A percentile compares a stretch with the other conserved stretches of the same genome.
Conservation (phyloP, 192 early-diverging fungal genomes). For the Rhizophagus clarus region DNA sequence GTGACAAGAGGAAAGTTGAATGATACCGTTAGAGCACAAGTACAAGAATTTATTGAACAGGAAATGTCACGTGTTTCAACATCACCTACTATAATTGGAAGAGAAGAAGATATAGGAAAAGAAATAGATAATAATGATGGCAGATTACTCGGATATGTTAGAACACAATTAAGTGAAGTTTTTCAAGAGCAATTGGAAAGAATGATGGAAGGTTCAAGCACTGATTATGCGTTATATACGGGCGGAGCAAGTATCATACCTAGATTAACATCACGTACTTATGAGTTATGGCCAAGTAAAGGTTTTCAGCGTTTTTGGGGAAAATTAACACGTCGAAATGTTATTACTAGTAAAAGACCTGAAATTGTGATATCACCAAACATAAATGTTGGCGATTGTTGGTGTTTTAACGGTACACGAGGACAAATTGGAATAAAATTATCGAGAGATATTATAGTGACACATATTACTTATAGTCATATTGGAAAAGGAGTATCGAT, state of each 20-base stretch:
- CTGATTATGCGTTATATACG: conserved; percentile 17
- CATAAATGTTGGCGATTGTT: conserved; percentile 21
- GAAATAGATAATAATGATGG: background rate
- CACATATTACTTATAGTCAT: conserved; percentile 6
- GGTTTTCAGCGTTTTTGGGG: background rate
- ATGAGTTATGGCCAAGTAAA: conserved; percentile 17
- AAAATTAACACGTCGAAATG: background rate
- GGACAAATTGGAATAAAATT: conserved; percentile 22
- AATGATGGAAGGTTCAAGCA: conserved; percentile 11
- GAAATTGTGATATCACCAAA: background rate
- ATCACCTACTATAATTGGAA: background rate
- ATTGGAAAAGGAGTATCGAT: conserved; percentile 2
- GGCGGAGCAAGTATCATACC: conserved; percentile 8
- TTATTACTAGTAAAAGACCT: background rate
- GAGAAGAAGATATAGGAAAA: background rate
- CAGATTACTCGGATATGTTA: conserved; percentile 1
- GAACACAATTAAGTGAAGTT: conserved; percentile 11
- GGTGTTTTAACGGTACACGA: conserved; percentile 18
- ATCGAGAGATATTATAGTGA: background rate
- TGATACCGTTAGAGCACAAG: conserved; percentile 4
- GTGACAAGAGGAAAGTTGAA: background rate
- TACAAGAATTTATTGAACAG: conserved; percentile 3
- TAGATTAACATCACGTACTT: conserved; percentile 8
- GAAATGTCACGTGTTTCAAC: conserved; percentile 3
- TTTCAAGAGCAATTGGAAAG: conserved; percentile 9